Evolutionary conservation across 2,329 filamentous ascomycete species (phyloP), one percentile per base, ranked within the genome.

Genomic region (Ophiostoma montium): DNA sequence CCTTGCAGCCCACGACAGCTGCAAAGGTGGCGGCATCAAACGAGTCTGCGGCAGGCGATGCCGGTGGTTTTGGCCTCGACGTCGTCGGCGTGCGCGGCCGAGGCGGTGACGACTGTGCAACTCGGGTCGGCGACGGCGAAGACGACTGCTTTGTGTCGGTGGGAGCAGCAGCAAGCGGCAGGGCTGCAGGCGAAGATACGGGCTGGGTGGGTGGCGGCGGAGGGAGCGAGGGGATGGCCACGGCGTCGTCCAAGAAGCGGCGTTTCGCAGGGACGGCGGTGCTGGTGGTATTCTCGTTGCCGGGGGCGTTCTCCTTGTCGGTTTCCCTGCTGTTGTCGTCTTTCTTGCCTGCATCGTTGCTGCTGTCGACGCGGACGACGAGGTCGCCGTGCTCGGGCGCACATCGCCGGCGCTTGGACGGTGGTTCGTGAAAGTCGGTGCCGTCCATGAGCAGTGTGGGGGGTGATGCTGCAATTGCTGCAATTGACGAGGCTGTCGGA

Each of bases 11-110:
- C 19, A 83, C 64, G 52, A 84, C 74, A 50, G 64, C 67, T 57
- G 81, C 72, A 49, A 84, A 80, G 0, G 67, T 70, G 31, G 68
- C 68, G 50, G 70, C 65, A 55, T 82, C 75, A 53, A 84, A 83
- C 1, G 61, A 67, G 51, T 0, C 61, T 13, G 38, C 21, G 21
- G 32, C 32, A 16, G 42, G 15, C 6, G 43, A 7, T 10, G 50
- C 44, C 31, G 44, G 21, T 23, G 48, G 38, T n/a, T n/a, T n/a
- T 5, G 39, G 3, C 39, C 7, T 6, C 3, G 27, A 23, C 15
- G 30, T 15, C 23, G 30, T 15, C 2, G 46, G 31, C 42, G 31
- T 38, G n/a, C 11, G 30, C 9, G 50, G 47, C 9, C 39, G 43
- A 2, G 42, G 43, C 1, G 50, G 46, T 4, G 50, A 49, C 3